Evolutionary conservation across 148 eudicot genomes (phyloP).

Genomic region (Camellia japonica): DNA sequence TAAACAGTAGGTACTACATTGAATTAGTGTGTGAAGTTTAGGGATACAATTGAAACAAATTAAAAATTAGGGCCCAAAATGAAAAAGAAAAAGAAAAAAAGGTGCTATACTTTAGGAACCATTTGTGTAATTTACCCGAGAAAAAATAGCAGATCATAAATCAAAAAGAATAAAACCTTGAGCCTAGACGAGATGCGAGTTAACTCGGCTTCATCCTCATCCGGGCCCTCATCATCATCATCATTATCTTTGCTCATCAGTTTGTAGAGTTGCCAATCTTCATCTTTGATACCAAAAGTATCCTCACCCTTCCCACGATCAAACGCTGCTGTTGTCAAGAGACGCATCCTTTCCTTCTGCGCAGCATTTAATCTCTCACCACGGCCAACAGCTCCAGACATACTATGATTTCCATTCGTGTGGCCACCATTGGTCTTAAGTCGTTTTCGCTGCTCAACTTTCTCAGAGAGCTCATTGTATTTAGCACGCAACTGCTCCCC

Average conservation of each 20-base stretch:
- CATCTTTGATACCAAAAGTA: conserved; percentile 89
- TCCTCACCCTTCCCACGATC: conserved; percentile 99
- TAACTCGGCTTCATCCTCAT: conserved; percentile 82
- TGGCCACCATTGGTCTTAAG: conserved; percentile 70
- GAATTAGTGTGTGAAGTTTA: no score
- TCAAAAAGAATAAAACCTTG: conserved; percentile 45
- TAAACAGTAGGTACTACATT: no score
- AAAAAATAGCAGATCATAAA: neutral
- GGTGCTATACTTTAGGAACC: no score
- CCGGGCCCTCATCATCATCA: conserved; percentile 83
- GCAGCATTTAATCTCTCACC: conserved; percentile 95
- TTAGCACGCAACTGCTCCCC: conserved; percentile 68
- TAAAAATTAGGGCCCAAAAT: no score
- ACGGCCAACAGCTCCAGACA: conserved; percentile 88
- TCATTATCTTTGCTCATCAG: conserved; percentile 93
- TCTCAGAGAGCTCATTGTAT: conserved; percentile 75
- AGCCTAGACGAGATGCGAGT: conserved; percentile 75
- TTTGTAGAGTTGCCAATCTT: conserved; percentile 99
- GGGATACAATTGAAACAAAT: no score
- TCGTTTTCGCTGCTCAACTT: conserved; percentile 83
- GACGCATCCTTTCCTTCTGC: conserved; percentile 98
- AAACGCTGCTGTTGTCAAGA: conserved; percentile 93
- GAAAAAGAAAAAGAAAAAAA: no score
- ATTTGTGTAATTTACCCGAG: no score
- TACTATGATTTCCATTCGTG: conserved; percentile 52